phyloP scores from a whole-genome alignment of 108 stramenopile species.

The Aurantiochytrium sp. region DNA sequence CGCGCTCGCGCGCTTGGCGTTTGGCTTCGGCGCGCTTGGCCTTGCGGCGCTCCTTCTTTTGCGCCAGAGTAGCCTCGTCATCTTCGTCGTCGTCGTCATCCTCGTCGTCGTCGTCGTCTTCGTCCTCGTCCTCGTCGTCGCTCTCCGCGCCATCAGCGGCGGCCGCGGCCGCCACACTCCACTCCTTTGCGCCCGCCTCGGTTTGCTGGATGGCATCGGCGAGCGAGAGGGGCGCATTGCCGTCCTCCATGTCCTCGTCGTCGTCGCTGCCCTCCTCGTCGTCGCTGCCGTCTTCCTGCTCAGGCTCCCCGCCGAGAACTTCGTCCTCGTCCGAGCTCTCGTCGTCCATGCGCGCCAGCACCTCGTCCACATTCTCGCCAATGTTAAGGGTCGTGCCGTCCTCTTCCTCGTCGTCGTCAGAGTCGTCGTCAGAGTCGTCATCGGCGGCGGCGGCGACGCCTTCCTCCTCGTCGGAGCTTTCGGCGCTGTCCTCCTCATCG shows the following conservation, averaged over 20 bases:
- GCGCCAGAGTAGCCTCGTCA: neutral
- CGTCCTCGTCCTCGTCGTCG: neutral
- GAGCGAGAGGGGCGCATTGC: neutral
- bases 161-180: neutral
- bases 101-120: neutral
- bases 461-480: neutral
- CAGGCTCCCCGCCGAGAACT: constrained; percentile 32
- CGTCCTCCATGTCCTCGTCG: neutral
- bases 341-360: neutral
- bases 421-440: neutral
- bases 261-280: constrained; percentile 32
- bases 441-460: neutral
- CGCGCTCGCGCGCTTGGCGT: neutral
- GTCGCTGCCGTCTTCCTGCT: constrained; percentile 35
- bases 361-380: neutral
- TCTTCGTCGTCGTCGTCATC: neutral
- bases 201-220: neutral
- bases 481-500: neutral
- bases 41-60: constrained; percentile 18
- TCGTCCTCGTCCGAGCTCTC: constrained; percentile 35
- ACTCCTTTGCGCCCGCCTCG: neutral
- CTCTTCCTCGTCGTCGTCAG: constrained; percentile 32
- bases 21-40: neutral
- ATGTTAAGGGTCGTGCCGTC: neutral
- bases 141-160: neutral